Base-by-base conservation (phyloP, 176 grass and related monocot genomes). In the Otatea glauca region DNA sequence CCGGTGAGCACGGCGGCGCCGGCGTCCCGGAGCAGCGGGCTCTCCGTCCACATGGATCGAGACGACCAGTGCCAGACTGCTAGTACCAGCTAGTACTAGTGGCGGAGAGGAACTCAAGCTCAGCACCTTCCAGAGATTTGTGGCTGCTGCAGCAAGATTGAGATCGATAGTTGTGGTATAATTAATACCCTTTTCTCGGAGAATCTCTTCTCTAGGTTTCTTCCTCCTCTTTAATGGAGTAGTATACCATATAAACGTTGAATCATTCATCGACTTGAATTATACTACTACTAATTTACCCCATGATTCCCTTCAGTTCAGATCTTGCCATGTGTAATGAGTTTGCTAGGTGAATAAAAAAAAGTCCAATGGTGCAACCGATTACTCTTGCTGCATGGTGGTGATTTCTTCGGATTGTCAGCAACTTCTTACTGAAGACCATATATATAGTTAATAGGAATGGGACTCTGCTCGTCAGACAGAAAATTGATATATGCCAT, bases 1-100 rank as follows among this genome's bases (percentile, higher is more conserved):
- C 77, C 77, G 11, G 90, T 83, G 76, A 92, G 63, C 80, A 79
- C 70, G 37, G 92, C 75, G 18, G 91, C 86, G 45, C 86, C 90
- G 50, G 73, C 73, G 69, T 97, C 94, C 63, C 77, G 42, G 81
- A 94, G 51, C 79, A 94, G 21, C 27, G 90, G 72, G 74, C 69
- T 94, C 39, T 77, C 88, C 42, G 74, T 25, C 86, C 55, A 78
- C 76, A 87, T 87, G 65, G 70, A 32, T 70, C 65, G 32, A 81
- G 35, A 37, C 35, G 2, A 37, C 45, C 25, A n/a, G 9, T 10
- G 38, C 25, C 49, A 20, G 43, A n/a, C 4, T 10, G 38, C 25
- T 49, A 20, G 43, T n/a, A 13, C 61, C 2, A 20, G 59, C 24
- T 18, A 66, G 47, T 14, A 37, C 35, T 37, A 37, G 35, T 37